Percentiles rank a stretch among this genome's conserved stretches.
Conservation (phyloP, 2,329 filamentous ascomycete species). For the Pestalotiopsis sp. region DNA sequence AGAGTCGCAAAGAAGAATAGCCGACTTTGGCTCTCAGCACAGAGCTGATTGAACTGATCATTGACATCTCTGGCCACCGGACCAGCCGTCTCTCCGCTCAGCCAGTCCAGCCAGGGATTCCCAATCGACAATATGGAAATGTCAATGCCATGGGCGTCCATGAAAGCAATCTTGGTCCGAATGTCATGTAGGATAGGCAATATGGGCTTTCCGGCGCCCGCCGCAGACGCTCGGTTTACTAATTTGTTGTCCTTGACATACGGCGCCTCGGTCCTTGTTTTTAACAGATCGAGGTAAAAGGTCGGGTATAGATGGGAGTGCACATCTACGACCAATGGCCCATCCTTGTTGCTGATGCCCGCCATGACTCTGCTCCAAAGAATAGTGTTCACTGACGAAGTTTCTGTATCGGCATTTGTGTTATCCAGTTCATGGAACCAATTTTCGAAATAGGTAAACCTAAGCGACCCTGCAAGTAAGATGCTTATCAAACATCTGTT, state of each 20-base stretch:
- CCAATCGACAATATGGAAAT: slow-evolving; percentile 85
- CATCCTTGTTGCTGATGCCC: neutral
- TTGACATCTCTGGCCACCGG: slow-evolving; percentile 71
- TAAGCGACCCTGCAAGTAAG: neutral
- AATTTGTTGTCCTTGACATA: slow-evolving; percentile 9
- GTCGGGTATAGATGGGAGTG: slow-evolving; percentile 9
- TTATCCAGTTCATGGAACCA: too few species aligned
- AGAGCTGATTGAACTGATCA: slow-evolving; percentile 74
- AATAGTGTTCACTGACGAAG: too few species aligned
- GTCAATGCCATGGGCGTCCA: slow-evolving; percentile 81
- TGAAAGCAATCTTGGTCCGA: slow-evolving; percentile 75
- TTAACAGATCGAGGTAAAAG: slow-evolving; percentile 3
- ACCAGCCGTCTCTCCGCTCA: slow-evolving; percentile 62
- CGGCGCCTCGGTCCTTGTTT: neutral
- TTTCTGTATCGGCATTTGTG: too few species aligned
- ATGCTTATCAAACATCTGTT: neutral
- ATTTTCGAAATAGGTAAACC: too few species aligned
- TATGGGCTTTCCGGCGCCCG: neutral
- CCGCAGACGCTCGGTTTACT: neutral
- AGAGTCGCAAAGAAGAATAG: slow-evolving; percentile 84
- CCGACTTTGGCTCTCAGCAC: slow-evolving; percentile 63
- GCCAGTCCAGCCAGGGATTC: slow-evolving; percentile 92
- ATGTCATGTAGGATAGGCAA: slow-evolving; percentile 5
- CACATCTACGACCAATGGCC: neutral
- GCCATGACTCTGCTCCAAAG: neutral